Base-by-base conservation (phyloP, 2,329 filamentous ascomycete genomes). In the Ceratocystis albifundus region DNA sequence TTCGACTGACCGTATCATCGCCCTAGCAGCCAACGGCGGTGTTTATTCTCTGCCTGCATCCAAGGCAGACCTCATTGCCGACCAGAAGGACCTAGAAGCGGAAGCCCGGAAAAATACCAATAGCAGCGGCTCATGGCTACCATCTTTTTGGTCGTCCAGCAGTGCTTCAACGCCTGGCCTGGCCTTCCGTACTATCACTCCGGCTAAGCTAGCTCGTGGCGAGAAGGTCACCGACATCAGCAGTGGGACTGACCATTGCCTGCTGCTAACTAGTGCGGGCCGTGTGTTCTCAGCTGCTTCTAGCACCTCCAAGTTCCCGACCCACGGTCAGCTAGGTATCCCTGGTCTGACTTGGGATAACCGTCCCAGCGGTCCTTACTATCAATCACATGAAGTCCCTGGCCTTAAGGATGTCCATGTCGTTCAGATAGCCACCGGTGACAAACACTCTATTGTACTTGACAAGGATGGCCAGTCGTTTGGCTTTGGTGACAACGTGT, bases 271-370 rank as follows among this genome's bases (percentile, higher is more conserved):
- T 0, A 90, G 85, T 61, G 84, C 83, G 64, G 94, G 94, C 0
- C 88, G 93, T 50, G 82, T 97, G 44, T 97, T 95, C 75, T 89
- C 92, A 1, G 87, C 89, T n/a, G 93, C 90, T 1, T 86, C 90
- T 1, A 90, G 88, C 69, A 86, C 86, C 20, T 83, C 88, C 66
- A 81, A 85, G 64, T 97, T 88, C 73, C 94, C 94, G 0, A 82
- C 83, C 1, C 87, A 84, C 72, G 94, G 94, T 4, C 92, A 99
- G 76, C 82, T 97, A 62, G 94, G 94, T 61, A 80, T 97, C 28
- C 87, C 90, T 0, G 91, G 90, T 0, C 77, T 97, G 57, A 88
- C 82, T 15, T 97, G 90, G 89, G 77, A 80, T 1, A 91, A 86
- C 1, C 83, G 90, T 20, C 92, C 92, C 0, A 75, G 80, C 53